Base-by-base conservation (phyloP, 1,139 yeast genomes). In the Pichia terricola region DNA sequence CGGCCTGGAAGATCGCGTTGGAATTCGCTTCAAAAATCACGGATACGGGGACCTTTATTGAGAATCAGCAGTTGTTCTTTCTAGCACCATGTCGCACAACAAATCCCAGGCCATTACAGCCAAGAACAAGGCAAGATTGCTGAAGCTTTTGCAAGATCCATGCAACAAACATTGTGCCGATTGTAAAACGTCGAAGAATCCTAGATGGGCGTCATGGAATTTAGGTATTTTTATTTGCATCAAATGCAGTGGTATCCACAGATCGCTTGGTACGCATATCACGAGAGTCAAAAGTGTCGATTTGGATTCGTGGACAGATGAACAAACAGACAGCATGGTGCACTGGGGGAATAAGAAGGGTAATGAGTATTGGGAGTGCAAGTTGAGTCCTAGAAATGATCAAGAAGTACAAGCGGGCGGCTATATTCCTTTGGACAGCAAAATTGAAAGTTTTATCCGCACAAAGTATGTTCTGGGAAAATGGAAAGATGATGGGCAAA, bases 181-280 rank as follows among this genome's bases (percentile, higher is more conserved):
- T 62, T 91, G 98, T 65, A 91, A 91, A 62, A 73, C 79, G 0
- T 74, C 91, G 22, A 76, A 83, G 37, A 95, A 89, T 63, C 98
- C 98, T 16, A 72, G 98, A 45, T 91, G 98, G 98, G 96, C 97
- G 9, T 81, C 94, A 26, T 91, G 97, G 96, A 87, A 81, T 55
- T 65, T 91, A 47, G 98, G 98, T 31, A 78, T 94, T 48, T 89
- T 91, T 58, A 74, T 91, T 39, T 91, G 98, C 64, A 91, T 91
- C 49, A 68, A 81, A 53, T 91, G 98, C 65, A 88, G 96, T 1
- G 98, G 98, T 3, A 83, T 89, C 51, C 98, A 91, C 62, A 73
- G 97, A 60, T 78, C 94, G 45, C 79, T 91, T 82, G 97, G 98
- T 2, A 88, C 96, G 0, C 98, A 91, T 64, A 86, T 89, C 41